Percentiles rank a stretch among this genome's conserved stretches.
Evolutionary conservation across 164 flowering plant genomes (phyloP).

Genomic region (Vitis amurensis): DNA sequence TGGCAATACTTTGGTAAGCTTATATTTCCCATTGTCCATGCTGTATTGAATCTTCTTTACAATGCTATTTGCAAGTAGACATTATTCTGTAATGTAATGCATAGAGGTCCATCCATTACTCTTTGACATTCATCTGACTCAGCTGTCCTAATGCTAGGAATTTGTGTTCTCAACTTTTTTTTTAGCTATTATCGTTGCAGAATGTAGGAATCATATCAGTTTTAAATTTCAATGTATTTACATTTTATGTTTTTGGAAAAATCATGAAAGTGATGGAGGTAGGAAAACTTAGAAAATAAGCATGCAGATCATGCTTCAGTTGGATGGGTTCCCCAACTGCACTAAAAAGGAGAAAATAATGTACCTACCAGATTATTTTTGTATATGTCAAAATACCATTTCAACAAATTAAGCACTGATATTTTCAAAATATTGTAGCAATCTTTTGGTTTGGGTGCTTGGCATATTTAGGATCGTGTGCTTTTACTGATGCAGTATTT

Average conservation of each 20-base stretch:
- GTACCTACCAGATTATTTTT: neutral
- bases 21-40: neutral
- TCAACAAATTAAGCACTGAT: neutral
- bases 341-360: neutral
- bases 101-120: neutral
- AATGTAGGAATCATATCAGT: no score
- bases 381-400: neutral
- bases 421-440: neutral
- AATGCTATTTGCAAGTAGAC: neutral
- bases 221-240: no score
- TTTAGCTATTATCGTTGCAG: no score
- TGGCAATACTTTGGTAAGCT: slow-evolving; percentile 55
- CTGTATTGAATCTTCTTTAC: neutral
- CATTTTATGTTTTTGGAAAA: neutral
- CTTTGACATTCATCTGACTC: neutral
- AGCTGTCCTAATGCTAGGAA: neutral
- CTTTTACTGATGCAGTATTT: neutral
- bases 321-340: neutral
- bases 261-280: neutral
- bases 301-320: neutral
- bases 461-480: neutral
- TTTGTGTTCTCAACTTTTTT: neutral
- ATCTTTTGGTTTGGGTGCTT: neutral
- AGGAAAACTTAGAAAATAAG: neutral
- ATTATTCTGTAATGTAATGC: neutral